Evolutionary conservation across 2,329 filamentous ascomycete genomes (phyloP).

Genomic region (Ascochyta lentis): DNA sequence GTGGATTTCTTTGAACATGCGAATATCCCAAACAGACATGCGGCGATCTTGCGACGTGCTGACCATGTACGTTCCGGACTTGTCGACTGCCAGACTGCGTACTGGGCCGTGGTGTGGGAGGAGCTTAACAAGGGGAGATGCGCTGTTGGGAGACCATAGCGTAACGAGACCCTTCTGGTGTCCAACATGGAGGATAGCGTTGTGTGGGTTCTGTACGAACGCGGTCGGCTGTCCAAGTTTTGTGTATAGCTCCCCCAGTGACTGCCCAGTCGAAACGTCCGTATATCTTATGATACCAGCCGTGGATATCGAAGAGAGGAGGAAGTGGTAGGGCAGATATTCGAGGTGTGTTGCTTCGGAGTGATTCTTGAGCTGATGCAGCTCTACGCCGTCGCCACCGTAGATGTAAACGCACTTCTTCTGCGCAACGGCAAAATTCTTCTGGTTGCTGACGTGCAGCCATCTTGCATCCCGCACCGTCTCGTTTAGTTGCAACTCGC

Average conservation of each 20-base stretch:
- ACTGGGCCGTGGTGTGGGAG: slow-evolving; percentile 90
- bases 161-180: slow-evolving; percentile 96
- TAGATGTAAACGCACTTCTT: slow-evolving; percentile 98
- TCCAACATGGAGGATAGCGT: slow-evolving; percentile 89
- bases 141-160: slow-evolving; percentile 92
- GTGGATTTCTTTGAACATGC: slow-evolving; percentile 92
- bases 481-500: slow-evolving; percentile 89
- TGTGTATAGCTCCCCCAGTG: slow-evolving; percentile 85
- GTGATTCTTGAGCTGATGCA: slow-evolving; percentile 90
- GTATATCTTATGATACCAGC: slow-evolving; percentile 87
- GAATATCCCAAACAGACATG: slow-evolving; percentile 95
- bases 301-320: slow-evolving; percentile 85
- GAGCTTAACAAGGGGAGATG: slow-evolving; percentile 86
- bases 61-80: slow-evolving; percentile 94
- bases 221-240: slow-evolving; percentile 83
- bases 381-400: slow-evolving; percentile 85
- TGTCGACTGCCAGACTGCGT: slow-evolving; percentile 81
- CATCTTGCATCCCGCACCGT: slow-evolving; percentile 88
- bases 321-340: slow-evolving; percentile 94
- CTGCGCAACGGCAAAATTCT: slow-evolving; percentile 93
- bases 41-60: slow-evolving; percentile 87
- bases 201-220: slow-evolving; percentile 87
- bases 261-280: slow-evolving; percentile 90
- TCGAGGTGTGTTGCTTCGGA: slow-evolving; percentile 92
- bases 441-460: slow-evolving; percentile 81